Base-by-base conservation (phyloP, 495 filamentous ascomycete genomes). In the Penicillium simplicissimum region DNA sequence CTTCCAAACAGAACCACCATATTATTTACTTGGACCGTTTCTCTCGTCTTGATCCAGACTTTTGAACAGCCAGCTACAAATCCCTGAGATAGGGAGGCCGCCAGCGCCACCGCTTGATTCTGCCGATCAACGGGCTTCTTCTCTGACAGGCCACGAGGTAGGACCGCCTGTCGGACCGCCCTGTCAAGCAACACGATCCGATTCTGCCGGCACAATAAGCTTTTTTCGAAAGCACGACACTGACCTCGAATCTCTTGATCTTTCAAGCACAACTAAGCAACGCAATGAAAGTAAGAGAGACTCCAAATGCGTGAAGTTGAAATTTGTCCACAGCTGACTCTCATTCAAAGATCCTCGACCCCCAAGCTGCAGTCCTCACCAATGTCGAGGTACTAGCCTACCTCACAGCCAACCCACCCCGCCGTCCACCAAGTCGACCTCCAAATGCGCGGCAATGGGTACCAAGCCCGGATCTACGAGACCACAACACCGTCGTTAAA, bases 371-470 rank as follows among this genome's bases (percentile, higher is more conserved):
- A 19, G 79, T 78, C 52, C 80, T 89, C 71, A 85, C 85, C 64
- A 88, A 88, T 69, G 77, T 85, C 60, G 87, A 90, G 73, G 87
- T 90, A 59, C 79, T 84, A 35, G 69, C 79, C 19, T 85, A 88
- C 68, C 67, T 90, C 54, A 76, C 71, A 0, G 71, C 78, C 34
- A 81, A 80, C 55, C 77, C 79, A 43, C 79, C 77, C 51, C 74
- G 76, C 66, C 72, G 74, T 57, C 71, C 77, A 6, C 74, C 77
- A 1, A 75, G 73, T 57, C 71, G 74, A 23, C 78, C 76, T 34
- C 73, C 71, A 47, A 74, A 75, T 45, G 67, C 73, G n/a, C 62
- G 72, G 25, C 70, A 76, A 55, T 81, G 73, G 71, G 67, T 77
- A 2, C 79, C 79, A 9, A 77, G 75, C 31, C 79, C 77, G 4